These are phyloP conservation scores for Sequoia sempervirens DNA, from an alignment of 75 land plant species.

Conservation along the genomic window DNA sequence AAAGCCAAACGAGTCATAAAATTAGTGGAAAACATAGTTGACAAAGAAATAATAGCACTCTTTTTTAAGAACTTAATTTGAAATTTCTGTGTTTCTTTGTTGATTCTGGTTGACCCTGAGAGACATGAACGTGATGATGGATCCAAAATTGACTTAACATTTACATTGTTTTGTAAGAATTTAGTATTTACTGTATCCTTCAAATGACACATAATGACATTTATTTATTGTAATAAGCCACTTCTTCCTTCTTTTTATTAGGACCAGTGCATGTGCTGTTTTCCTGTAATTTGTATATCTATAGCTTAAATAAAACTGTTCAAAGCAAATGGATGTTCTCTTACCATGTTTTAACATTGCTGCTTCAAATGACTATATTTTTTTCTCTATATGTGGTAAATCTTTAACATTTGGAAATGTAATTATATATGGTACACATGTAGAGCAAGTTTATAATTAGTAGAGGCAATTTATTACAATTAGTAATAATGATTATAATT, in stretches of 20 bases:
- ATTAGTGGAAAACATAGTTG: too few relatives aligned
- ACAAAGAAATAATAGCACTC: too few relatives aligned
- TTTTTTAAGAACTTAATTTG: too few relatives aligned
- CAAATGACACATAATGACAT: too few relatives aligned
- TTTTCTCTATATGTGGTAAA: background rate
- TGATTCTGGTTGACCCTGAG: background rate
- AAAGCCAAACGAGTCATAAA: too few relatives aligned
- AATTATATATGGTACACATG: background rate
- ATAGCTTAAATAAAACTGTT: background rate
- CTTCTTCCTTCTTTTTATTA: background rate
- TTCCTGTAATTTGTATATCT: background rate
- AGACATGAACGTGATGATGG: too few relatives aligned
- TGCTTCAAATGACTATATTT: background rate
- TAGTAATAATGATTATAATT: background rate
- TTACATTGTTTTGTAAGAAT: too few relatives aligned
- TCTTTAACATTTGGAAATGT: background rate
- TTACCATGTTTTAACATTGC: background rate
- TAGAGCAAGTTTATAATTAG: background rate
- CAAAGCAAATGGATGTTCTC: background rate
- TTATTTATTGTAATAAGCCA: too few relatives aligned
- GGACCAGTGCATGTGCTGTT: background rate
- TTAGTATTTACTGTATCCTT: too few relatives aligned
- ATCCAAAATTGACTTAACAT: too few relatives aligned
- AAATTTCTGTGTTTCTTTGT: background rate
- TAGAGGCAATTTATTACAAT: background rate